These are phyloP conservation scores for Cladophialophora exuberans DNA, from an alignment of 2,329 filamentous ascomycete species.

Conservation along the genomic window DNA sequence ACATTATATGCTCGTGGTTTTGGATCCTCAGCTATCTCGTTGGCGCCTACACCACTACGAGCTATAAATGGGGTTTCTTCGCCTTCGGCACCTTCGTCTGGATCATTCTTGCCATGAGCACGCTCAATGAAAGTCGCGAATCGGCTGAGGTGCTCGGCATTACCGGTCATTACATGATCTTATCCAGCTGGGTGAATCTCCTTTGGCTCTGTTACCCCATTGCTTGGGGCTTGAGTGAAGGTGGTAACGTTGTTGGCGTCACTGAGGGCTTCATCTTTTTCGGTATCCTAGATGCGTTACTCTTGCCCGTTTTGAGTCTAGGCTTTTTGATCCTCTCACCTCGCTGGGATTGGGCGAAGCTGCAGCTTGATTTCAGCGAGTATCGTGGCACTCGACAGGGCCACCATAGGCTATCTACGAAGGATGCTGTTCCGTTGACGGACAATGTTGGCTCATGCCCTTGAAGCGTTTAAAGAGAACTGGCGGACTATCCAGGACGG, in stretches of 20 bases:
- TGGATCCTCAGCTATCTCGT: constrained; percentile 57
- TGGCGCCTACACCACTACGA: constrained; percentile 51
- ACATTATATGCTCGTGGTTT: constrained; percentile 54
- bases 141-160: constrained; percentile 49
- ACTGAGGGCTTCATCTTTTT: constrained; percentile 56
- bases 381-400: constrained; percentile 40
- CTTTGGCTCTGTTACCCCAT: constrained; percentile 51
- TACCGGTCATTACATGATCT: constrained; percentile 49
- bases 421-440: background rate
- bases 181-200: constrained; percentile 52
- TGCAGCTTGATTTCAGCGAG: constrained; percentile 60
- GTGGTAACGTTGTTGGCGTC: constrained; percentile 55
- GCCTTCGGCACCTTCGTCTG: constrained; percentile 56
- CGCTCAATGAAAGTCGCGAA: constrained; percentile 44
- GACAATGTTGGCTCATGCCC: background rate
- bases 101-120: constrained; percentile 51
- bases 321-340: constrained; percentile 50
- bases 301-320: constrained; percentile 50
- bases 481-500: no score
- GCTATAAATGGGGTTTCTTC: constrained; percentile 64
- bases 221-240: constrained; percentile 57
- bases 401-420: no score
- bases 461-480: no score
- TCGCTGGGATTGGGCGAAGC: constrained; percentile 55
- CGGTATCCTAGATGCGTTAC: constrained; percentile 57